phyloP scores from a whole-genome alignment of 805 yeast genomes.

The Lipomyces yamadae region DNA sequence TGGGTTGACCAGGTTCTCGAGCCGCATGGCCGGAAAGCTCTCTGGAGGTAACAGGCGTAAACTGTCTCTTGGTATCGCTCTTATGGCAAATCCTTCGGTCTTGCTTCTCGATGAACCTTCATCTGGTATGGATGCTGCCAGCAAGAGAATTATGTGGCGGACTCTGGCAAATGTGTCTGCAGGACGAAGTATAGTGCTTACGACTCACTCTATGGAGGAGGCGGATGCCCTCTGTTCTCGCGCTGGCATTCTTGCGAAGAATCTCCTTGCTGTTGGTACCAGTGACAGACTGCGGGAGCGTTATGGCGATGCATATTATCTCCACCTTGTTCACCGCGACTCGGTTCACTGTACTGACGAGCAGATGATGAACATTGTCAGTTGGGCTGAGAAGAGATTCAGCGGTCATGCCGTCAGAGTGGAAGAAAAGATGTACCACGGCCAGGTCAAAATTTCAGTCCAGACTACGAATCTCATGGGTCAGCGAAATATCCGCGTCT shows the following conservation, averaged over 20 bases:
- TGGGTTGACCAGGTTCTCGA: constrained; percentile 44
- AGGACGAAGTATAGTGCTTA: constrained; percentile 45
- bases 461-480: constrained; percentile 37
- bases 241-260: constrained; percentile 45
- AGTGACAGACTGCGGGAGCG: constrained; percentile 41
- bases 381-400: constrained; percentile 39
- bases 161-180: constrained; percentile 44
- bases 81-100: constrained; percentile 48
- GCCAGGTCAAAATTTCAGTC: constrained; percentile 44
- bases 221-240: constrained; percentile 47
- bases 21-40: constrained; percentile 44
- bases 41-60: constrained; percentile 49
- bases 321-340: constrained; percentile 42
- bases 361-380: constrained; percentile 41
- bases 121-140: constrained; percentile 49
- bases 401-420: constrained; percentile 39
- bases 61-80: constrained; percentile 46
- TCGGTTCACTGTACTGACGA: constrained; percentile 42
- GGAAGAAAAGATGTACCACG: constrained; percentile 45
- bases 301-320: constrained; percentile 44
- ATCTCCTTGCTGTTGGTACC: constrained; percentile 45
- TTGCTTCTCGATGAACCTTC: constrained; percentile 49
- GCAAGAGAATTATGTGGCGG: constrained; percentile 49
- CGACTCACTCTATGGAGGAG: constrained; percentile 50
- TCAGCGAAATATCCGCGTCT: constrained; percentile 36